A percentile compares a stretch with the other conserved stretches of the same genome.
Conservation (phyloP, 129 eudicot genomes). For the Centaurea solstitialis region DNA sequence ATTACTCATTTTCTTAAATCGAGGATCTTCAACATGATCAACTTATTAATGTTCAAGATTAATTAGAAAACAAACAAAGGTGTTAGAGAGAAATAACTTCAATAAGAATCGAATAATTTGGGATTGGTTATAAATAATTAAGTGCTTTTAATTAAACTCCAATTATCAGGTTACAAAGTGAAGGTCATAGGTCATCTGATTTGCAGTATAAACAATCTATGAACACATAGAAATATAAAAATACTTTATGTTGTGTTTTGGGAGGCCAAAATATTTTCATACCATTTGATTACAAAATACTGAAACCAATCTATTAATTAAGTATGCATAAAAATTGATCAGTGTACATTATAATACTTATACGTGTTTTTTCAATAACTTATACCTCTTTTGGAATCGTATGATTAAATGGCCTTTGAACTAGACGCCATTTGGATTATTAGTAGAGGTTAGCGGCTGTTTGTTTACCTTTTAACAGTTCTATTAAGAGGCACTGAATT, state of each 20-base stretch:
- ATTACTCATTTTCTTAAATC: not conserved
- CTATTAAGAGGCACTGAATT: no score
- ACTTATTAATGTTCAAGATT: not conserved
- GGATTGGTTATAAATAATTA: not conserved
- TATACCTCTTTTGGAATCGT: no score
- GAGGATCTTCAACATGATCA: not conserved
- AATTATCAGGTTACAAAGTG: not conserved
- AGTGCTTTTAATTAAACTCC: no score
- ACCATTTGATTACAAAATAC: not conserved
- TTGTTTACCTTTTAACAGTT: no score
- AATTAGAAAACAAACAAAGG: not conserved
- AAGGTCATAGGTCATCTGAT: not conserved
- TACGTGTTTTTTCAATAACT: no score
- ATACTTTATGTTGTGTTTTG: no score
- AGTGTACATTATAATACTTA: no score
- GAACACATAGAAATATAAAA: not conserved
- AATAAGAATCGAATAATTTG: not conserved
- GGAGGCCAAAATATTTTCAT: no score
- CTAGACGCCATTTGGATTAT: no score
- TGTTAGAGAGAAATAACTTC: not conserved
- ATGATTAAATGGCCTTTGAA: no score
- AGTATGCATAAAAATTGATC: not conserved
- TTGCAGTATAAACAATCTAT: not conserved
- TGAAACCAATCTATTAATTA: not conserved
- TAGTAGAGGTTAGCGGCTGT: no score